Evolutionary conservation across 768 basidiomycete species (phyloP), one percentile per base, ranked within the genome.

Genomic region (Dentipellis sp.): DNA sequence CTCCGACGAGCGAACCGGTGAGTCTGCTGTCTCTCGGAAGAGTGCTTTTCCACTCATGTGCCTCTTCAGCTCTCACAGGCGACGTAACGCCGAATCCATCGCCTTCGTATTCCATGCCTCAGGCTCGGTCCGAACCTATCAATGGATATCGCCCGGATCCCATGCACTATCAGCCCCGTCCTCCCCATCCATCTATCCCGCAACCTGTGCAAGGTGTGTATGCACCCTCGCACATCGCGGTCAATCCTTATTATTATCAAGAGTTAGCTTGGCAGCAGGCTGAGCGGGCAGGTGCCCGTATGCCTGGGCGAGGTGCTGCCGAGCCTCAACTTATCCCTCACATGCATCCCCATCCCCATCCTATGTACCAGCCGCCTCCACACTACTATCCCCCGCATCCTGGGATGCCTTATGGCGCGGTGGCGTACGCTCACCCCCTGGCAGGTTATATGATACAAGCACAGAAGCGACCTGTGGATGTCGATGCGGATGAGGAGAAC

Each of bases 1-100:
- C 67, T 75, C 81, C 55, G 81, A 79, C 61, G 81, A 83, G 62
- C 78, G 81, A 58, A 75, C 78, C 53, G 74, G 83, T 82, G 64
- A 64, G 76, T 68, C 14, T 42, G 34, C 53, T 40, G 38, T 56
- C 52, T 50, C 37, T 34, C 51, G 35, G 46, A 50, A 51, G 17
- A 50, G 54, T 56, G 56, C 55, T 50, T 17, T 47, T 50, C 55
- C 40, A 58, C 53, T 49, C 46, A 50, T 50, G 9, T 17, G 14
- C 8, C 14, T 10, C 19, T 35, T 14, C 52, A 60, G 59, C 59
- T 19, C 55, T 60, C 2, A 51, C 58, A 14, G 59, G 42, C 6
- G 59, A 63, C 53, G 22, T 39, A 3, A 47, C 58, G 5, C 54
- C 46, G 6, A 47, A 45, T 22, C 35, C 22, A 7, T 29, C 56